Evolutionary conservation across 148 eudicot genomes (phyloP).

Genomic region (Cornus florida): DNA sequence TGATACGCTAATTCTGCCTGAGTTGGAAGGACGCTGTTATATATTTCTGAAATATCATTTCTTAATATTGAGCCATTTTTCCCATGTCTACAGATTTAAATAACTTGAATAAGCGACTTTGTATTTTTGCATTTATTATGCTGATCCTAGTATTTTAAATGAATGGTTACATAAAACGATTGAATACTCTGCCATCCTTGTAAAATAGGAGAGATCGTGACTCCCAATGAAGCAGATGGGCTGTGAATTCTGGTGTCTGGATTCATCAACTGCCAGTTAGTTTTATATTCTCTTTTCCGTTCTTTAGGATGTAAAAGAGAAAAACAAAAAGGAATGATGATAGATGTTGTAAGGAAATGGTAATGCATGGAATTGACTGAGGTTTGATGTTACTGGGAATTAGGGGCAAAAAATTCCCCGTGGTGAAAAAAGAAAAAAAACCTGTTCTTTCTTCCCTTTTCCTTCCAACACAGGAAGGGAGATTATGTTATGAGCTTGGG

Average conservation of each 20-base stretch:
- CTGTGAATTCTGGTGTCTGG: neutral
- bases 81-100: neutral
- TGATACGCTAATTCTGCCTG: neutral
- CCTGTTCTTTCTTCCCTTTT: too few relatives aligned
- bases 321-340: neutral
- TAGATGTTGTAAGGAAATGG: neutral
- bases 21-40: too few relatives aligned
- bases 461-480: too few relatives aligned
- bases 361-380: neutral
- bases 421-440: neutral
- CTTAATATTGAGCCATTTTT: neutral
- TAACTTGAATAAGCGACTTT: too few relatives aligned
- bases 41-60: neutral
- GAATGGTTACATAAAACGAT: neutral
- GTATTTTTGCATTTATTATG: neutral
- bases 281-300: neutral
- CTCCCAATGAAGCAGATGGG: neutral
- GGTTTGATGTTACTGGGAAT: neutral
- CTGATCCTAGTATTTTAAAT: neutral
- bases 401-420: neutral
- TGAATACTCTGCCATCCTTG: neutral
- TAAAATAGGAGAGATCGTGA: neutral
- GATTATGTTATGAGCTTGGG: too few relatives aligned
- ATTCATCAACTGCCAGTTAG: neutral
- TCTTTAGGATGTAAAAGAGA: neutral